Base-by-base conservation (phyloP, 2,329 filamentous ascomycete genomes). In the Tolypocladium capitatum region DNA sequence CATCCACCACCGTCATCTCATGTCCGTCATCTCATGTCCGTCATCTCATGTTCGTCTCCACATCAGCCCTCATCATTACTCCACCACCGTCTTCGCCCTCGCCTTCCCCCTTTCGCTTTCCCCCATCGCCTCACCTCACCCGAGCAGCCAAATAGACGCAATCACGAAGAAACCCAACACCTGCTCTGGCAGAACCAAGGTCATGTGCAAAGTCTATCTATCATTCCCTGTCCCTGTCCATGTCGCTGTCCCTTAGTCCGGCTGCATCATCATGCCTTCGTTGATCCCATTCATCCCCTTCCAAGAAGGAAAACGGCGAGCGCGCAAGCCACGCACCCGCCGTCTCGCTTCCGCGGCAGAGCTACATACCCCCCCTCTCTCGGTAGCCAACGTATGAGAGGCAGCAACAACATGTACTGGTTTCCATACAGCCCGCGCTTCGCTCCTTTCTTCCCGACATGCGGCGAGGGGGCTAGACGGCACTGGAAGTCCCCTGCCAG, bases 141-240 rank as follows among this genome's bases (percentile, higher is more conserved):
- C 21, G 9, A 27, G 13, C 13, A 40, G 36, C 36, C 36, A 40
- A 16, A 14, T 13, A 27, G 4, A 27, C 8, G 38, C 38, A 42
- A 30, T 42, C 24, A 42, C 38, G 10, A 30, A 11, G 9, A 28
- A 24, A 40, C 2, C 16, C 24, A 18, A 30, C 24, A 42, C 24
- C 38, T 18, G 24, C 38, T 21, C 24, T 18, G 14, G 24, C 38
- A 18, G 9, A 28, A 18, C 24, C 24, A 28, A 42, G 24, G 20
- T 47, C 31, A 49, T 48, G 47, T 51, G 52, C 52, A 52, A 48
- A 51, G 50, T 56, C 53, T 55, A 55, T 54, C 53, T 54, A 55
- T 55, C 46, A 35, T 44, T 32, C 13, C 38, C 16, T 42, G 24
- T 42, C n/a, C 24, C n/a, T n/a, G n/a, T n/a, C n/a, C n/a, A n/a